These are phyloP conservation scores for Cytospora chrysosperma DNA, from an alignment of 2,329 filamentous ascomycete species.

Conservation along the genomic window DNA sequence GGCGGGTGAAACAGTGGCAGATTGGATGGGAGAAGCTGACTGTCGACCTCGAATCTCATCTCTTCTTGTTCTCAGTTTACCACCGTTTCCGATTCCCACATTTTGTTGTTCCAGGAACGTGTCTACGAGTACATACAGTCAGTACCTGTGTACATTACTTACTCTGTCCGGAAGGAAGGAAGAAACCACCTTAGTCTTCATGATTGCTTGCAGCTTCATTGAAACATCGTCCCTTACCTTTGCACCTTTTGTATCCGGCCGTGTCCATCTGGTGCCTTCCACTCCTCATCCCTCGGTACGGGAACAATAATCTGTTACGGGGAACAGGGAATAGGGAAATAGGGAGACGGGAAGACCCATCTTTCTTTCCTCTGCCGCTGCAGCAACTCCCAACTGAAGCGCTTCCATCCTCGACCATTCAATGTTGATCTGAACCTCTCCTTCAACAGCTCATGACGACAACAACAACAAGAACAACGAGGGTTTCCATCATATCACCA, in stretches of 20 bases:
- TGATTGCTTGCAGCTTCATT: conserved; percentile 2
- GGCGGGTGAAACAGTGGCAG: not conserved
- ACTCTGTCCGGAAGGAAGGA: conserved; percentile 1
- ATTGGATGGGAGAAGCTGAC: not conserved
- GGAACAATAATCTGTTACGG: not conserved
- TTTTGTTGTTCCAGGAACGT: not conserved
- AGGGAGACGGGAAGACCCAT: not conserved
- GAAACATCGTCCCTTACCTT: not conserved
- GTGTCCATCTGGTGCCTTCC: not conserved
- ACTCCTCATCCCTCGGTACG: not conserved
- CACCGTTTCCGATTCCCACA: not conserved
- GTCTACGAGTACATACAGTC: too few relatives aligned
- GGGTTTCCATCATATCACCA: conserved; percentile 3
- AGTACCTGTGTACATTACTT: not conserved
- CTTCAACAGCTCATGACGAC: conserved; percentile 13
- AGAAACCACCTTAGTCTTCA: not conserved
- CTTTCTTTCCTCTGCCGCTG: not conserved
- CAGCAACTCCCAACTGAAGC: not conserved
- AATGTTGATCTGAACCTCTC: not conserved
- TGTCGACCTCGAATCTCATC: not conserved
- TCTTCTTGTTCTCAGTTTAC: not conserved
- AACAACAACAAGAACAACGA: conserved; percentile 7
- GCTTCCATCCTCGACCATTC: not conserved
- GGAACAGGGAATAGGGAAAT: not conserved
- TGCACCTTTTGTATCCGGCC: not conserved